Evolutionary conservation across 2,329 filamentous ascomycete genomes (phyloP), one percentile per base, ranked within the genome.

Genomic region (Penicillium sp.): DNA sequence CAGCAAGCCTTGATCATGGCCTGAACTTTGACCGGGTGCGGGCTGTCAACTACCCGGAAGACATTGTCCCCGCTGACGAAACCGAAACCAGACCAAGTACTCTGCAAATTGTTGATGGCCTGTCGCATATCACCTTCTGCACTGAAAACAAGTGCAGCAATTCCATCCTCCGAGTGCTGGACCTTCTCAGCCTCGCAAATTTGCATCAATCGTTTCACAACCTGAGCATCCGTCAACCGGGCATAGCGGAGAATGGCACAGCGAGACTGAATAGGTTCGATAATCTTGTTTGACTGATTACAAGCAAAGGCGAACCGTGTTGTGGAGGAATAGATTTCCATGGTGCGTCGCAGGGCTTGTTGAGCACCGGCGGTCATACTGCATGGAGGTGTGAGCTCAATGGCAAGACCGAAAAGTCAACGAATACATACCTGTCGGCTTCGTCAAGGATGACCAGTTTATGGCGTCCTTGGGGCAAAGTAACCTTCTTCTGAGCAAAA

Each of bases 271-370:
- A 99, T 81, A n/a, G 94, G 94, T 74, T 99, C 94, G 73, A 99
- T 99, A 70, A 99, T 97, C 77, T 97, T 99, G 79, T 97, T 99
- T 59, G 89, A 94, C 78, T 96, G 91, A 74, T 99, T 99, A 80
- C 94, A 99, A 2, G 94, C 94, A 68, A 99, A 99, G 0, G 94
- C 94, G 69, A 99, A 99, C 55, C 94, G 84, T 2, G 94, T 99
- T 1, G 94, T 99, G 59, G 91, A 88, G 39, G 91, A 95, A 78
- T 97, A 97, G 47, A 97, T 99, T 74, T 99, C 94, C 94, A 99
- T 99, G 0, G 94, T 99, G 59, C 94, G 83, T 63, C 94, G 85
- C 34, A 99, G 82, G 18, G 94, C 94, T 76, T 97, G 94, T 72
- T 99, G 94, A 2, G 94, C 94, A 49, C 94, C 94, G 23, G 89